These are phyloP conservation scores for Poterioochromonas sp. DNA, from an alignment of 352 stramenopile species.

Conservation along the genomic window DNA sequence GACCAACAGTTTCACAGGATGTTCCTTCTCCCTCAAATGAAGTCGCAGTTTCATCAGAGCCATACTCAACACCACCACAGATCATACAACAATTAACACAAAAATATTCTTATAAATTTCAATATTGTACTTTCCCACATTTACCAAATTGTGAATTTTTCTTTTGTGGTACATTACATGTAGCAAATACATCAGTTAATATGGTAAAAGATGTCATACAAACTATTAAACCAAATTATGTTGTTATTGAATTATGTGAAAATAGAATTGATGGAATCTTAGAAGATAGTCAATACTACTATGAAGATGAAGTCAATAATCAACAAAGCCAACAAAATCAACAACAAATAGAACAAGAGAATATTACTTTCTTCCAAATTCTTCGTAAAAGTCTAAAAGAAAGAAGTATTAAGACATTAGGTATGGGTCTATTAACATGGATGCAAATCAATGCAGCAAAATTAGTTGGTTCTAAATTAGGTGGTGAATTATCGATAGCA, in stretches of 20 bases:
- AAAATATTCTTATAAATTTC: too few relatives aligned
- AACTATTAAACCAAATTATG: background rate
- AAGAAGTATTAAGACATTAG: background rate
- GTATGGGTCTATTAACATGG: constrained; percentile 12
- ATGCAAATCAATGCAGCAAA: constrained; percentile 14
- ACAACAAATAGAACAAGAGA: too few relatives aligned
- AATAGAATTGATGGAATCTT: background rate
- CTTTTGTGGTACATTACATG: constrained; percentile 19
- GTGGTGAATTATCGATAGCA: constrained; percentile 1
- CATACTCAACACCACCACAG: too few relatives aligned
- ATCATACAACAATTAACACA: too few relatives aligned
- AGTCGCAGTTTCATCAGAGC: too few relatives aligned
- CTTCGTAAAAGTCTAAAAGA: background rate
- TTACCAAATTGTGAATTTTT: constrained; percentile 12
- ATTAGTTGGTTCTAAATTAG: background rate
- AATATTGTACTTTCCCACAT: too few relatives aligned
- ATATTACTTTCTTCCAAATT: background rate
- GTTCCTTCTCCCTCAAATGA: too few relatives aligned
- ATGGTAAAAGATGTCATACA: background rate
- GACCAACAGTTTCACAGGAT: too few relatives aligned
- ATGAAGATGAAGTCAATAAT: too few relatives aligned
- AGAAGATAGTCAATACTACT: background rate
- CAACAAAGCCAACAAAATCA: too few relatives aligned
- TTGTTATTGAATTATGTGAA: constrained; percentile 1
- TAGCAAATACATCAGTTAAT: background rate